A percentile compares a stretch with the other conserved stretches of the same genome.
Conservation (phyloP, 371 early-diverging fungal genomes). For the Rhizopus stolonifer region DNA sequence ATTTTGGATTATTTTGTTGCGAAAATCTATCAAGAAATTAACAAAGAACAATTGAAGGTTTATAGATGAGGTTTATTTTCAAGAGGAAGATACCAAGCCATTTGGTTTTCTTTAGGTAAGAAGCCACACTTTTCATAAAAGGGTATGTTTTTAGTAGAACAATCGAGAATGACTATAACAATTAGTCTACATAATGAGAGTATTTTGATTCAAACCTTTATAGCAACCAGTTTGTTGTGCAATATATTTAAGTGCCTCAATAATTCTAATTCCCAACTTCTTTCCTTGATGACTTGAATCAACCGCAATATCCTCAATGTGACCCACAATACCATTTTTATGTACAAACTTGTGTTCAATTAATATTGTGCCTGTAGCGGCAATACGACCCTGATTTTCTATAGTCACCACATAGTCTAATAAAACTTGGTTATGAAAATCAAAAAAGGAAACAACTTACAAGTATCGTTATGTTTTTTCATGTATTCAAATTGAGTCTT, state of each 20-base stretch:
- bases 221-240: slow-evolving; percentile 73
- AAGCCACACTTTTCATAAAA: slow-evolving; percentile 54
- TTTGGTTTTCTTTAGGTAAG: slow-evolving; percentile 43
- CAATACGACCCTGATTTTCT: slow-evolving; percentile 61
- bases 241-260: slow-evolving; percentile 72
- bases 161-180: slow-evolving; percentile 5
- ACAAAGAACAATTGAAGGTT: not conserved
- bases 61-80: slow-evolving; percentile 4
- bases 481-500: slow-evolving; percentile 69
- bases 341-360: slow-evolving; percentile 97
- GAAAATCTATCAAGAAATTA: too few species aligned
- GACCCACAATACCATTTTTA: slow-evolving; percentile 79
- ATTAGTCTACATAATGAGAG: not conserved
- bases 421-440: not conserved
- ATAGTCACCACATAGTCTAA: slow-evolving; percentile 79
- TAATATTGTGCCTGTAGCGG: slow-evolving; percentile 92
- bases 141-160: slow-evolving; percentile 34
- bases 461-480: slow-evolving; percentile 75
- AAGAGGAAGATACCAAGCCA: slow-evolving; percentile 44
- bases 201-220: slow-evolving; percentile 30
- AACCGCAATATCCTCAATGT: slow-evolving; percentile 95
- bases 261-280: slow-evolving; percentile 73
- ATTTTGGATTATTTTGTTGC: too few species aligned
- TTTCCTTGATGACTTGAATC: slow-evolving; percentile 89
- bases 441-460: slow-evolving; percentile 38